Evolutionary conservation across 768 basidiomycete species (phyloP).

Genomic region (Mycena leptocephala): DNA sequence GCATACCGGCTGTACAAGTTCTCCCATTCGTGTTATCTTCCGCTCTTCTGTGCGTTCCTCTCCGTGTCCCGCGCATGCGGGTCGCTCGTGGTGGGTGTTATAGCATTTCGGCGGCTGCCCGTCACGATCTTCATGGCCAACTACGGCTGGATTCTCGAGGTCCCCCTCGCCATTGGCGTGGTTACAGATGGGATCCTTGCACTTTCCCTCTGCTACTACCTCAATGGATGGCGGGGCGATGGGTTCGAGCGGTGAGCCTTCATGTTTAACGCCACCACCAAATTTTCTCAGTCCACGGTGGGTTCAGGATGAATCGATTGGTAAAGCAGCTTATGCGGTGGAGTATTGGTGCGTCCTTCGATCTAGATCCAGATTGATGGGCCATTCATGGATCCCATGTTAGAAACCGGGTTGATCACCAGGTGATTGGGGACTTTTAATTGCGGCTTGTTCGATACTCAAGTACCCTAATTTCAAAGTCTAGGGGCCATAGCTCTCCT

Average conservation of each 20-base stretch:
- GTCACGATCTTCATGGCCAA: background rate
- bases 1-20: slow-evolving; percentile 28
- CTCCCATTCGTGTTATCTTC: background rate
- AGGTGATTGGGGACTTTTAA: background rate
- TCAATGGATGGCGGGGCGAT: slow-evolving; percentile 15
- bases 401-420: slow-evolving; percentile 22
- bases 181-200: slow-evolving; percentile 19
- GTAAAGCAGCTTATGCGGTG: slow-evolving; percentile 20
- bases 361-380: background rate
- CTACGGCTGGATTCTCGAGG: slow-evolving; percentile 20
- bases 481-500: background rate
- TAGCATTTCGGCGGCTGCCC: background rate
- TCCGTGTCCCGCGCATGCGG: background rate
- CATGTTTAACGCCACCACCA: background rate
- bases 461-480: background rate
- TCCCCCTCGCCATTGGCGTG: slow-evolving; percentile 7
- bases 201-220: slow-evolving; percentile 7
- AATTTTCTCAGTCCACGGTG: background rate
- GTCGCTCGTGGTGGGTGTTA: background rate
- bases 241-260: background rate
- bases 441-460: background rate
- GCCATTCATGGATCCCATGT: background rate
- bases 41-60: slow-evolving; percentile 12
- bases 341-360: slow-evolving; percentile 14
- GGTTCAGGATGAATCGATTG: slow-evolving; percentile 15